Evolutionary conservation across 1,139 yeast species (phyloP).

Genomic region (Kodamaea sp.): DNA sequence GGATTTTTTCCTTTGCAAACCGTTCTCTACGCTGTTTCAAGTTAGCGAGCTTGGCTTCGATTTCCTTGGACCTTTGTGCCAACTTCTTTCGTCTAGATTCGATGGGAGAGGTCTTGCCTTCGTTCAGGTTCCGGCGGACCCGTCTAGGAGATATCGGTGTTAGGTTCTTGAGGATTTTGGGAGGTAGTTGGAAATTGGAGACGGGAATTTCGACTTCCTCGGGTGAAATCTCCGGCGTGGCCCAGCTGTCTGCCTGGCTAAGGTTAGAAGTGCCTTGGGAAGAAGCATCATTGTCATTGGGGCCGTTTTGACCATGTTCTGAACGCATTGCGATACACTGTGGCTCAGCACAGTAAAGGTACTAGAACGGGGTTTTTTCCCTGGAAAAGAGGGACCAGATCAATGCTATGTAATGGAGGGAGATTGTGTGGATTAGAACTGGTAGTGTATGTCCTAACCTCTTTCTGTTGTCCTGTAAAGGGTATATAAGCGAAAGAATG

Average conservation of each 20-base stretch:
- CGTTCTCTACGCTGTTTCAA: conserved; percentile 3
- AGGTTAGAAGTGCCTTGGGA: neutral
- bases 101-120: neutral
- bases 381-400: too few relatives aligned
- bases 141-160: conserved; percentile 6
- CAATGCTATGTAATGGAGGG: too few relatives aligned
- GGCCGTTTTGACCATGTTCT: neutral
- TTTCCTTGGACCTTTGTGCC: conserved; percentile 5
- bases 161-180: conserved; percentile 10
- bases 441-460: too few relatives aligned
- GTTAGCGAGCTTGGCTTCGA: conserved; percentile 3
- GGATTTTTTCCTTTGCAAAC: conserved; percentile 2
- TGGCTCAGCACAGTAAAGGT: too few relatives aligned
- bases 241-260: neutral
- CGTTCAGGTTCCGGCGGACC: neutral
- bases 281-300: neutral
- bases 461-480: too few relatives aligned
- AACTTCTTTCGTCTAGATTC: conserved; percentile 5
- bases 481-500: too few relatives aligned
- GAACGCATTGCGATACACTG: conserved; percentile 1
- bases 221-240: neutral
- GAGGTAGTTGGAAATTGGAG: conserved; percentile 8
- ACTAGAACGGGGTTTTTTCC: too few relatives aligned
- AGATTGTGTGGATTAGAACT: too few relatives aligned
- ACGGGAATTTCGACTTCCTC: neutral